Evolutionary conservation across 2,329 filamentous ascomycete genomes (phyloP).

Genomic region (Colletotrichum sp.): DNA sequence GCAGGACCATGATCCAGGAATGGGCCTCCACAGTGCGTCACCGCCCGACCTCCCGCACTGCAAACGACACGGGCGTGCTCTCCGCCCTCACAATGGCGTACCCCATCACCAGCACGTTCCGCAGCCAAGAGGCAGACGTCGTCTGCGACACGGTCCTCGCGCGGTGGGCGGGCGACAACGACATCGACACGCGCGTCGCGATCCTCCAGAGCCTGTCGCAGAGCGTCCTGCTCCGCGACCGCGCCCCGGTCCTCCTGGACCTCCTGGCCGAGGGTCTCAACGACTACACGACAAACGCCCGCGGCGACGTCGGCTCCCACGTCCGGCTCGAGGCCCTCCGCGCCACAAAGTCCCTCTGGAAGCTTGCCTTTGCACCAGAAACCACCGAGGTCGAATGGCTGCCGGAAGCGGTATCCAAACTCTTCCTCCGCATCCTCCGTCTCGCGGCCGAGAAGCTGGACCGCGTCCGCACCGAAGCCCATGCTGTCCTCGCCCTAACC

Average conservation of each 20-base stretch:
- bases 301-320: conserved; percentile 89
- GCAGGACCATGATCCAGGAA: conserved; percentile 42
- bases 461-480: conserved; percentile 75
- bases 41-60: conserved; percentile 35
- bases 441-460: conserved; percentile 90
- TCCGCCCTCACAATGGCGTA: conserved; percentile 58
- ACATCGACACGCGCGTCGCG: conserved; percentile 58
- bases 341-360: conserved; percentile 72
- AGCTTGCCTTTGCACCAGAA: conserved; percentile 5
- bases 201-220: conserved; percentile 60
- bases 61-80: conserved; percentile 56
- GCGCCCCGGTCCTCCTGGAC: conserved; percentile 44
- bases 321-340: conserved; percentile 82
- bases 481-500: conserved; percentile 54
- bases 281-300: conserved; percentile 89
- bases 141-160: conserved; percentile 51
- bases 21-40: conserved; percentile 52
- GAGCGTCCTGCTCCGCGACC: conserved; percentile 48
- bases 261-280: conserved; percentile 69
- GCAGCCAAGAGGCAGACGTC: conserved; percentile 27
- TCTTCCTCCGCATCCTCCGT: conserved; percentile 63
- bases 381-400: conserved; percentile 23
- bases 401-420: conserved; percentile 34
- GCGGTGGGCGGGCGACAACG: conserved; percentile 56
- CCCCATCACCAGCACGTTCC: conserved; percentile 33